Base-by-base conservation (phyloP, 1,284 basidiomycete species). In the Trametes pubescens region DNA sequence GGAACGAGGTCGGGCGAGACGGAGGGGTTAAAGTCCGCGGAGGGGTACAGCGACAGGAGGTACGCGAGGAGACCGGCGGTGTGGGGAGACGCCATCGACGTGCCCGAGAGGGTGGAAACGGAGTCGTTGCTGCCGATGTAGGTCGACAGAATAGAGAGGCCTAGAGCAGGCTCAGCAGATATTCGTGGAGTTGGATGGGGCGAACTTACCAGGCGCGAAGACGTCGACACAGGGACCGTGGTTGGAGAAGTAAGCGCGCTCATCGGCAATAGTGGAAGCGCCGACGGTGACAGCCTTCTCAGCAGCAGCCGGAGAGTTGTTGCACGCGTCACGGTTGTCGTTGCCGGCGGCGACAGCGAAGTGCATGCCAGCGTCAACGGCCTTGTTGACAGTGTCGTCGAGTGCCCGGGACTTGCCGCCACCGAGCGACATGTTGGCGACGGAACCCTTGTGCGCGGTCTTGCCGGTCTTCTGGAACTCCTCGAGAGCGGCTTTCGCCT, bases 391-490 rank as follows among this genome's bases (percentile, higher is more conserved):
- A 54, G 92, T 89, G 43, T 86, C 84, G 73, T 99, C 95, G 61
- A 99, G 86, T 49, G 93, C 86, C 46, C 82, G 84, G n/a, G 94
- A 95, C 83, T 96, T 97, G 71, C 94, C 94, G 74, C 97, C 97
- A 69, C 97, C 97, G 59, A 99, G 90, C 76, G 91, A 94, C 97
- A 99, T 98, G 86, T 97, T 98, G 66, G 94, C 95, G 69, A 99
- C 96, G 44, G 96, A 97, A 43, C 97, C 97, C 83, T 96, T 96
- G 73, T 79, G 76, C 53, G 69, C 71, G 18, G 78, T 76, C 74
- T 74, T 76, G 61, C 78, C 78, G 2, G 84, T 86, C 57, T 77
- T 80, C 62, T 80, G 84, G 71, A 87, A 76, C 78, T 95, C 90
- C 16, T 84, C 84, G 22, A 81, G 82, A 47, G 93, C 89, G 24